Percentiles rank a stretch among this genome's conserved stretches.
phyloP scores from a whole-genome alignment of 352 stramenopile species.

The Globisporangium ultimum region DNA sequence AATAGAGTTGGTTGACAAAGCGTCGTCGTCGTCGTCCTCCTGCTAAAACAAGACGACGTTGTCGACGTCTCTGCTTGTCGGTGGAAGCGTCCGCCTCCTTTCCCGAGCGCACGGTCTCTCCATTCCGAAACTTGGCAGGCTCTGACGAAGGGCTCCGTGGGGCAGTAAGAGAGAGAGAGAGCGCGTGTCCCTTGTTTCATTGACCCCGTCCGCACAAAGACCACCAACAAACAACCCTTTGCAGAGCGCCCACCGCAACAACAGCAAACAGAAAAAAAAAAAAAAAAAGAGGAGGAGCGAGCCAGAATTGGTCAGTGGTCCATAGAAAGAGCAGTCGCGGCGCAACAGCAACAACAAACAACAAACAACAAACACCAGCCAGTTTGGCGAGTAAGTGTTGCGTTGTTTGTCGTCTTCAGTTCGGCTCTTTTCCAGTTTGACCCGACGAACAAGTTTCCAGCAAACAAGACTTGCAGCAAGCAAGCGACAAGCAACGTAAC shows the following conservation, averaged over 20 bases:
- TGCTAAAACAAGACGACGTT: not conserved
- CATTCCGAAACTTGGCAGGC: slow-evolving; percentile 9
- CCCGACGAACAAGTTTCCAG: not conserved
- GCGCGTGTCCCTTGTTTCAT: not conserved
- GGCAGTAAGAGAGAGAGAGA: not conserved
- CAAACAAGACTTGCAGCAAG: not conserved
- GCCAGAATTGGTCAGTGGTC: slow-evolving; percentile 8
- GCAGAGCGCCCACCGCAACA: slow-evolving; percentile 1
- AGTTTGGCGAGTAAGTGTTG: not conserved
- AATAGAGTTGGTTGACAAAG: too few relatives aligned
- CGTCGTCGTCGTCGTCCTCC: too few relatives aligned
- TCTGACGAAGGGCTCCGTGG: not conserved
- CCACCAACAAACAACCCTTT: not conserved
- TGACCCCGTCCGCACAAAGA: not conserved
- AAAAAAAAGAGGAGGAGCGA: slow-evolving; percentile 5
- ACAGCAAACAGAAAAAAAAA: not conserved
- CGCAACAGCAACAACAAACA: slow-evolving; percentile 5
- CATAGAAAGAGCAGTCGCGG: slow-evolving; percentile 4
- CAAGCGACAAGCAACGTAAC: slow-evolving; percentile 2
- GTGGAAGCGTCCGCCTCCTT: not conserved
- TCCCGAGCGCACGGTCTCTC: slow-evolving; percentile 2
- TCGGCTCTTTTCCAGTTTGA: slow-evolving; percentile 9
- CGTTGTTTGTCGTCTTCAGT: slow-evolving; percentile 1
- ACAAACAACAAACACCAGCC: slow-evolving; percentile 1
- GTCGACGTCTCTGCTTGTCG: not conserved